Percentiles rank a stretch among this genome's conserved stretches.
Evolutionary conservation across 352 stramenopile species (phyloP).

Genomic region (Thalassiosira mediterranea): DNA sequence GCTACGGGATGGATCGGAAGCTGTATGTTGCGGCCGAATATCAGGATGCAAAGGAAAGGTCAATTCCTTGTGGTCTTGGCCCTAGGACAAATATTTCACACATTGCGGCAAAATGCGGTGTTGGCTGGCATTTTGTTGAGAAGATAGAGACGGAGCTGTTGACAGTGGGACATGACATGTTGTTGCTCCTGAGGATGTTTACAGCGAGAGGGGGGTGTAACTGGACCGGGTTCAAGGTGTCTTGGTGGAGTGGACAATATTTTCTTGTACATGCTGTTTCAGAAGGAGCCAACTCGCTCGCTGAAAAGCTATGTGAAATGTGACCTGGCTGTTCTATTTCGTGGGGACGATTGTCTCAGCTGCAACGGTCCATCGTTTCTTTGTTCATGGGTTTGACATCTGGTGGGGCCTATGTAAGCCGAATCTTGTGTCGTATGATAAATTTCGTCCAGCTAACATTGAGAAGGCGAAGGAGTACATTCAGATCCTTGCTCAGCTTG

Average conservation of each 20-base stretch:
- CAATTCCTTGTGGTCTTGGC: background rate
- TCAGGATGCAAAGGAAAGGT: background rate
- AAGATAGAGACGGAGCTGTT: slow-evolving; percentile 23
- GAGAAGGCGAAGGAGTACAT: slow-evolving; percentile 16
- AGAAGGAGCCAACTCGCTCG: slow-evolving; percentile 12
- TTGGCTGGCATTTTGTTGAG: slow-evolving; percentile 24
- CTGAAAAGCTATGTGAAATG: slow-evolving; percentile 2
- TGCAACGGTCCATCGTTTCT: slow-evolving; percentile 13
- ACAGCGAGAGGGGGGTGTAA: too few relatives aligned
- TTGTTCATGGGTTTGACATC: slow-evolving; percentile 12
- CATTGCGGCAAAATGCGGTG: background rate
- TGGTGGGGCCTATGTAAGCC: background rate
- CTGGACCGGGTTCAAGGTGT: too few relatives aligned
- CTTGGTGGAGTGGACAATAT: too few relatives aligned
- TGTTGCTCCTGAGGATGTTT: too few relatives aligned
- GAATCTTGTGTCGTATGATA: slow-evolving; percentile 32
- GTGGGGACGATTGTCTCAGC: slow-evolving; percentile 3
- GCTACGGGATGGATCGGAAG: background rate
- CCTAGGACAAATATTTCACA: background rate
- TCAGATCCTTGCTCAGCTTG: background rate
- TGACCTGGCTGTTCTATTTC: background rate
- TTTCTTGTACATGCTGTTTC: too few relatives aligned
- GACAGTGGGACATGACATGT: too few relatives aligned
- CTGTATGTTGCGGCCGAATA: background rate
- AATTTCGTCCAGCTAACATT: slow-evolving; percentile 17